A percentile compares a stretch with the other conserved stretches of the same genome.
phyloP scores from a whole-genome alignment of 345 rosid genomes.

The Salix purpurea region DNA sequence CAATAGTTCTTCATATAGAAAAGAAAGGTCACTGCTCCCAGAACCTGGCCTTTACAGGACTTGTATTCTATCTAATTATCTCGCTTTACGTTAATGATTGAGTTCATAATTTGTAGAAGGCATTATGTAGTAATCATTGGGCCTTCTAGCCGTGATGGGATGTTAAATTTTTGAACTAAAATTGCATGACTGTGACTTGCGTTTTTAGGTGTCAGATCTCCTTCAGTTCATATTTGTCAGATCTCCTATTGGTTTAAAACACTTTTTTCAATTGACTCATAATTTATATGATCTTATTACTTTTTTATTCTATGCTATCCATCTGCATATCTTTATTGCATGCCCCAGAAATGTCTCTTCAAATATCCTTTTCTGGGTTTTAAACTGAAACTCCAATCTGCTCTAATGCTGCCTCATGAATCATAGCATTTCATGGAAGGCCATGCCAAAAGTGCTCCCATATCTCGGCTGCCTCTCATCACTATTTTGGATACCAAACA shows the following conservation, averaged over 20 bases:
- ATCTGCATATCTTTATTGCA: not conserved
- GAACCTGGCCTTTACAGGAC: not conserved
- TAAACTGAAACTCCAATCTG: not conserved
- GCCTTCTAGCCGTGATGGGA: not conserved
- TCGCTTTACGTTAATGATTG: not conserved
- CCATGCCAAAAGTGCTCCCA: conserved; percentile 89
- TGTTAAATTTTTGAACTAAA: not conserved
- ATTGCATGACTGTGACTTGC: not conserved
- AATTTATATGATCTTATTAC: not conserved
- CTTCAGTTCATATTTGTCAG: not conserved
- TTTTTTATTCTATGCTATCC: not conserved
- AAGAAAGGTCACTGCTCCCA: not conserved
- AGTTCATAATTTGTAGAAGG: not conserved
- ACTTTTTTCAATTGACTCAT: not conserved
- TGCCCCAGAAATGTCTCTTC: not conserved
- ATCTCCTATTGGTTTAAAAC: too few relatives aligned
- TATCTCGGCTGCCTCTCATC: conserved; percentile 83
- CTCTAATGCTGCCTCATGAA: conserved; percentile 5
- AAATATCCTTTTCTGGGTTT: not conserved
- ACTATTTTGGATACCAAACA: conserved; percentile 63
- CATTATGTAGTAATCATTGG: not conserved
- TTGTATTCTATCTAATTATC: not conserved
- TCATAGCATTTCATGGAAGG: conserved; percentile 97
- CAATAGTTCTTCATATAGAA: not conserved
- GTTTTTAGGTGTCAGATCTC: not conserved